Conservation (phyloP, 2,329 filamentous ascomycete genomes). For the Phymatotrichopsis omnivora region DNA sequence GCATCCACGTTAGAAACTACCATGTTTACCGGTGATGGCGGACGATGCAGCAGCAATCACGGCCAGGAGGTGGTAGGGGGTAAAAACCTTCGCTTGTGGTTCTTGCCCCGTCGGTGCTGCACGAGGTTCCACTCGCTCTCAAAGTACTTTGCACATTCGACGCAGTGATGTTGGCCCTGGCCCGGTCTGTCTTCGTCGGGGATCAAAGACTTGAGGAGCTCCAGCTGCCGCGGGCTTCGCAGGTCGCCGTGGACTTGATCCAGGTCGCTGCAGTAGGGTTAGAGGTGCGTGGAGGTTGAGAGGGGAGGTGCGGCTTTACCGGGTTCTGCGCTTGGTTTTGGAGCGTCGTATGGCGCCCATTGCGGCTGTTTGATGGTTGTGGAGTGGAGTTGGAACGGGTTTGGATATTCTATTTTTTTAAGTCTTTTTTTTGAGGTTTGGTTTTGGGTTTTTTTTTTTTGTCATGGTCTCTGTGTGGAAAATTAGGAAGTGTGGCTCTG, state of each 20-base stretch:
- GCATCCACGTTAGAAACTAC: constrained; percentile 10
- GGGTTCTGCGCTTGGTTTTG: constrained; percentile 63
- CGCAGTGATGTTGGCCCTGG: constrained; percentile 76
- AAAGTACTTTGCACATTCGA: constrained; percentile 93
- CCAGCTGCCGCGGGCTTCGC: constrained; percentile 65
- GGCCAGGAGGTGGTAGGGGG: background rate
- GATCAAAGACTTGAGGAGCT: constrained; percentile 67
- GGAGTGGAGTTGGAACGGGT: no score
- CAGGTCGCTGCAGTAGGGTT: constrained; percentile 55
- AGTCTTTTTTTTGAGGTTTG: background rate
- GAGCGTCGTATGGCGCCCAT: constrained; percentile 61
- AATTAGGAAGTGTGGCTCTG: background rate
- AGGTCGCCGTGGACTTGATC: constrained; percentile 87
- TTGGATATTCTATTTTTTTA: no score
- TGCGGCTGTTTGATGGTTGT: constrained; percentile 28
- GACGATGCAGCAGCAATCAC: constrained; percentile 18
- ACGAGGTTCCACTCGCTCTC: constrained; percentile 69
- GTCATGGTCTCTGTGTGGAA: background rate
- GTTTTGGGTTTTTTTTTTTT: constrained; percentile 1
- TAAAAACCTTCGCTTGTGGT: constrained; percentile 73
- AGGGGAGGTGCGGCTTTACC: constrained; percentile 40
- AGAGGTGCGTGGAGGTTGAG: background rate
- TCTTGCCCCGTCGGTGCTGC: constrained; percentile 74
- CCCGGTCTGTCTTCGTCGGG: constrained; percentile 78
- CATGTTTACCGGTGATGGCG: constrained; percentile 3